Evolutionary conservation across 192 early-diverging fungal genomes (phyloP).

Genomic region (Rhizophagus prolifer): DNA sequence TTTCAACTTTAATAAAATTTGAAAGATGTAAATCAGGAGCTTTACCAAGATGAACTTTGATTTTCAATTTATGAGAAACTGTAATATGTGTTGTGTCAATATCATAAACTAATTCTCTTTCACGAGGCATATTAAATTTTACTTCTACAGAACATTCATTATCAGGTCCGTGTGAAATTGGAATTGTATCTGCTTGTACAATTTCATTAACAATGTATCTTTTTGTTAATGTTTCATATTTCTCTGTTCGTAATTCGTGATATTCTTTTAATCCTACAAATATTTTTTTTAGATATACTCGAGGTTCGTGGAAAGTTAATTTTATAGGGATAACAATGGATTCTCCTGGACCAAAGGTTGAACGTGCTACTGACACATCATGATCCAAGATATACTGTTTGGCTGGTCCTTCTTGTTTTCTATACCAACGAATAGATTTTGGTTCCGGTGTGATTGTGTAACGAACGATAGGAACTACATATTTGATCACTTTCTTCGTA

Average conservation of each 20-base stretch:
- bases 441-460: background rate
- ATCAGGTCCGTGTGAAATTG: background rate
- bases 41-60: conserved; percentile 1
- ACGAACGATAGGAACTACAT: background rate
- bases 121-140: background rate
- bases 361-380: background rate
- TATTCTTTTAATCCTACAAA: conserved; percentile 22
- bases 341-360: background rate
- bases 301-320: conserved; percentile 1
- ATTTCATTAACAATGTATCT: background rate
- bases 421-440: background rate
- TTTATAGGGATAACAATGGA: background rate
- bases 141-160: background rate
- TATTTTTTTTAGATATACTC: conserved; percentile 3
- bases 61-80: conserved; percentile 11
- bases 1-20: conserved; percentile 4
- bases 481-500: background rate
- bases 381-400: background rate
- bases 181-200: background rate
- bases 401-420: background rate
- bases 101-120: background rate
- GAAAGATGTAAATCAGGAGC: background rate
- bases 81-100: background rate
- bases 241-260: conserved; percentile 6
- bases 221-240: background rate